Evolutionary conservation across 352 stramenopile genomes (phyloP), one percentile per base, ranked within the genome.

Genomic region (Thraustochytrium sp.): DNA sequence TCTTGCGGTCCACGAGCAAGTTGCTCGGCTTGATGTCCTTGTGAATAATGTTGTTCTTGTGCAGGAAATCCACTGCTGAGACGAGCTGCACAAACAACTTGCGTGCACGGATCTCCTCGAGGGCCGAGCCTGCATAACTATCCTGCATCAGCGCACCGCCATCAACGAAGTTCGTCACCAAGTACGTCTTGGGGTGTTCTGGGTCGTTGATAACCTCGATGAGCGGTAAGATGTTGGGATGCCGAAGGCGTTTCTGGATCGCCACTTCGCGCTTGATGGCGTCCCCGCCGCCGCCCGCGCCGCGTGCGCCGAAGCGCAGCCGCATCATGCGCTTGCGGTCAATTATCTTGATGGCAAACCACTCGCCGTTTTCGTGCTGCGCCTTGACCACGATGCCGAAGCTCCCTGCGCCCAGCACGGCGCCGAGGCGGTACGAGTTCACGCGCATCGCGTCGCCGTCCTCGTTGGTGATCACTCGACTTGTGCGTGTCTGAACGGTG

Each of bases 171-270:
- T 97, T 92, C 56, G 97, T 91, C 38, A 98, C 94, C 0, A 98
- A 87, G 83, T 97, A 98, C 86, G 97, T 95, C 84, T 97, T 97
- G 86, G 97, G 93, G 40, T 94, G 82, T 31, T 88, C 86, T 3
- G 92, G 92, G 73, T 97, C 94, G 78, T 97, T 93, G 63, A 98
- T 97, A 5, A 97, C 93, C 85, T 98, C 94, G 34, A 96, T 92
- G n/a, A 98, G 91, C 61, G 93, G 89, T 51, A 98, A 90, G 26
- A 98, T 92, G 85, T 98, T 96, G 31, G 88, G 92, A 85, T 98
- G 94, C 76, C 91, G 91, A 2, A 98, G 88, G 76, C 97, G 97
- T 87, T 98, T 97, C 94, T 97, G 97, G 80, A 98, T 97, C 2
- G 93, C 93, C 31, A 98, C 94, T 85, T 98, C 94, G n/a, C 92